phyloP scores from a whole-genome alignment of 441 rosid genomes.

The Pelargonium australe region DNA sequence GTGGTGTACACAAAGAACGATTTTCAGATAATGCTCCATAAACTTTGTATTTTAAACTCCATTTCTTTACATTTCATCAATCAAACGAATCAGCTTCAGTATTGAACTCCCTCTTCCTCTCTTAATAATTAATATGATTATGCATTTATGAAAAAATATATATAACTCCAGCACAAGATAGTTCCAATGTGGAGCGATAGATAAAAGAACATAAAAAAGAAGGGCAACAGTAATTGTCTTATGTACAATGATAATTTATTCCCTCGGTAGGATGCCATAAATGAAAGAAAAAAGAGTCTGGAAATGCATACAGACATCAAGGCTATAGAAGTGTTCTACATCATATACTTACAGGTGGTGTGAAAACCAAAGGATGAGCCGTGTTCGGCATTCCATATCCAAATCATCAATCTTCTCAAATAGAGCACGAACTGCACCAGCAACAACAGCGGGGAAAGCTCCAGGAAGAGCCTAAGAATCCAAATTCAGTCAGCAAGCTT shows the following conservation, averaged over 20 bases:
- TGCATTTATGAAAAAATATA: background rate
- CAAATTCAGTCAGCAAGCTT: slow-evolving; percentile 4
- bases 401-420: slow-evolving; percentile 90
- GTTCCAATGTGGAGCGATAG: background rate
- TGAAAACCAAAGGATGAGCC: slow-evolving; percentile 97
- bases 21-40: background rate
- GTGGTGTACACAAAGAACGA: background rate
- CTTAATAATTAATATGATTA: background rate
- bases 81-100: background rate
- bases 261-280: background rate
- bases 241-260: background rate
- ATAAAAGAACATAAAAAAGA: background rate
- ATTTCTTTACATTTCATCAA: background rate
- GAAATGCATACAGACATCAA: background rate
- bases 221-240: background rate
- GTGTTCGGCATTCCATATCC: slow-evolving; percentile 92
- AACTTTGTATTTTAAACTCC: background rate
- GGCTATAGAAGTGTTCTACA: background rate
- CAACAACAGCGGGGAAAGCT: slow-evolving; percentile 99
- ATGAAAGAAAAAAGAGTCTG: background rate
- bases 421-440: slow-evolving; percentile 96
- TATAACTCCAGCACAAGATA: background rate
- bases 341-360: slow-evolving; percentile 84
- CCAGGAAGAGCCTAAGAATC: slow-evolving; percentile 93
- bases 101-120: background rate